Evolutionary conservation across 176 grass and related monocot genomes (phyloP).

Genomic region (Avena atlantica): DNA sequence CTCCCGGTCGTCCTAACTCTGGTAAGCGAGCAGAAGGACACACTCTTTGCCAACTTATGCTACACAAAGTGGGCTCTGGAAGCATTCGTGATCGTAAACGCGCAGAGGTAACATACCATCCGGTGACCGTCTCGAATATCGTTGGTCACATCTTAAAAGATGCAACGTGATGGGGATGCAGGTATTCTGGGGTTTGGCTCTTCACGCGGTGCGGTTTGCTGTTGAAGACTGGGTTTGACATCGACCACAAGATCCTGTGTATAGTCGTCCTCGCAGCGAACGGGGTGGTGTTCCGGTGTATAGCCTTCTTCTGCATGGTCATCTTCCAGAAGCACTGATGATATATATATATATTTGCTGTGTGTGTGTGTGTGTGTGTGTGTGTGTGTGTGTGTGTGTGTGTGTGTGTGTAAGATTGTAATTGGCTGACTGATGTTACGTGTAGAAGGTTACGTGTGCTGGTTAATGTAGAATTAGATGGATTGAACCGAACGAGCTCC

Average conservation of each 20-base stretch:
- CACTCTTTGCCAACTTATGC: constrained; percentile 64
- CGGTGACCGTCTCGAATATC: no score
- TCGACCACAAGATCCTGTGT: constrained; percentile 67
- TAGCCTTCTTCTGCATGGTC: constrained; percentile 91
- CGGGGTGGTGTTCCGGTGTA: constrained; percentile 71
- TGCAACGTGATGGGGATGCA: background rate
- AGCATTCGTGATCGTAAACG: constrained; percentile 83
- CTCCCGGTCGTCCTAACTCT: constrained; percentile 82
- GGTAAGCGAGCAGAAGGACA: constrained; percentile 65
- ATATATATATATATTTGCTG: no score
- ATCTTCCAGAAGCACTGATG: constrained; percentile 75
- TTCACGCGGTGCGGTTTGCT: constrained; percentile 78
- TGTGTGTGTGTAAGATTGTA: no score
- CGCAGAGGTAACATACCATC: constrained; percentile 56
- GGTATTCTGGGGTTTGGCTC: constrained; percentile 73
- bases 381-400: no score
- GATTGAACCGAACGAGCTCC: no score
- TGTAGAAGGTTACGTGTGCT: no score
- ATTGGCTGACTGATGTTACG: no score
- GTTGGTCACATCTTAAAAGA: no score
- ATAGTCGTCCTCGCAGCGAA: constrained; percentile 65
- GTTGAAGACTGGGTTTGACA: constrained; percentile 61
- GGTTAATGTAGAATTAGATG: no score
- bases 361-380: no score
- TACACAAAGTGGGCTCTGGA: constrained; percentile 95